These are phyloP conservation scores for Phaffia rhodozyma DNA, from an alignment of 1,284 basidiomycete genomes.

Conservation along the genomic window DNA sequence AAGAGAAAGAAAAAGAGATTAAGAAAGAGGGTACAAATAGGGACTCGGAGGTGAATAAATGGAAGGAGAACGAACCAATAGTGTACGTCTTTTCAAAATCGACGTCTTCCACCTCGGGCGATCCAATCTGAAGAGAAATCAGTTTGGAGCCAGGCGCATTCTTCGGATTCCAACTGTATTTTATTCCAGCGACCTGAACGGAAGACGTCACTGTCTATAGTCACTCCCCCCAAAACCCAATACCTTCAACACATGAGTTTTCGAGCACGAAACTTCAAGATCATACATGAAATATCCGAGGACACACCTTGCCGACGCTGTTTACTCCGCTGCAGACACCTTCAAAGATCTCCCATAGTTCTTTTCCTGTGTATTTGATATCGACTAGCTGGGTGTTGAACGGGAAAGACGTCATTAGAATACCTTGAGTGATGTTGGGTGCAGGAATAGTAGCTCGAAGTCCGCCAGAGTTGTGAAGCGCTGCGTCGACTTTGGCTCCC, in stretches of 20 bases:
- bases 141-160: constrained; percentile 30
- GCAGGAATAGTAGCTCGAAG: constrained; percentile 36
- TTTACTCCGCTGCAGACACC: constrained; percentile 21
- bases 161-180: constrained; percentile 34
- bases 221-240: neutral
- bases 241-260: constrained; percentile 16
- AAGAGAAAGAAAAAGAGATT: constrained; percentile 2
- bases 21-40: neutral
- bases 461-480: constrained; percentile 30
- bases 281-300: neutral
- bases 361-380: constrained; percentile 26
- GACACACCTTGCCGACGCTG: constrained; percentile 3
- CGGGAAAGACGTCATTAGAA: constrained; percentile 33
- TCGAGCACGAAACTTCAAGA: neutral
- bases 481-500: constrained; percentile 23
- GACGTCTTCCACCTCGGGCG: constrained; percentile 16
- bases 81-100: constrained; percentile 27
- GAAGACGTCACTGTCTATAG: constrained; percentile 31
- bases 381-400: constrained; percentile 37
- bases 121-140: constrained; percentile 32
- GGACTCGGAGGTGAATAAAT: neutral
- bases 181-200: constrained; percentile 37
- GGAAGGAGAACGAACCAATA: constrained; percentile 20
- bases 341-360: constrained; percentile 28
- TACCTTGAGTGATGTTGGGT: constrained; percentile 34